Base-by-base conservation (phyloP, 208 protist genomes). In the Porcisia deanei region DNA sequence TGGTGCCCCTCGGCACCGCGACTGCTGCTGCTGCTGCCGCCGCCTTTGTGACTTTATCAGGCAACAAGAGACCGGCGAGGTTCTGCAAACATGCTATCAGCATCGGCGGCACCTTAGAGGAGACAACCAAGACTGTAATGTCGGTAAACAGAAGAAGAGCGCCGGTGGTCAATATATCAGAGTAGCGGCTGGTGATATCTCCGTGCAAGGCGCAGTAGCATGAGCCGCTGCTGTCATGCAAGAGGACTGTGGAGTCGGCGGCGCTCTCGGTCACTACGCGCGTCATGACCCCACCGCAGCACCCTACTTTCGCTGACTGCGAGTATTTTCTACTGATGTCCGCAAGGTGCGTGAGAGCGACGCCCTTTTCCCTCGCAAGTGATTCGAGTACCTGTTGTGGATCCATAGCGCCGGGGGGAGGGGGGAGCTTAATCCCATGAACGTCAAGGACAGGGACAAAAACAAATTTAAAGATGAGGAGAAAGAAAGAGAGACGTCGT, bases 41-140 rank as follows among this genome's bases (percentile, higher is more conserved):
- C 64, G 52, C 25, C 30, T 72, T 8, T 20, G 18, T 6, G 79
- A 30, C 66, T 14, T 89, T 80, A 18, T 88, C 88, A 20, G 93
- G 93, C 30, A 97, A 79, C 78, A 94, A 60, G 6, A 97, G 84
- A 5, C 88, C 90, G 2, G 77, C 82, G 25, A 97, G 71, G 76
- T 97, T 93, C 58, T 92, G 85, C 59, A 94, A 64, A 63, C 89
- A 94, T 16, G 86, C 91, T 53, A 97, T 87, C n/a, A 97, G 74
- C 66, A 95, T 67, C 59, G 90, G 91, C 10, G 89, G 89, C 57
- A 94, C 82, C 66, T 90, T 80, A 37, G 75, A 71, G 20, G 80
- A 73, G 18, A 85, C 60, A 20, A 95, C 77, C 2, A 95, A 74
- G 22, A 91, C 74, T 14, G 88, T 94, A 20, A 94, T 76, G 76